Conservation (phyloP, 345 rosid genomes). For the Citrus sinensis region DNA sequence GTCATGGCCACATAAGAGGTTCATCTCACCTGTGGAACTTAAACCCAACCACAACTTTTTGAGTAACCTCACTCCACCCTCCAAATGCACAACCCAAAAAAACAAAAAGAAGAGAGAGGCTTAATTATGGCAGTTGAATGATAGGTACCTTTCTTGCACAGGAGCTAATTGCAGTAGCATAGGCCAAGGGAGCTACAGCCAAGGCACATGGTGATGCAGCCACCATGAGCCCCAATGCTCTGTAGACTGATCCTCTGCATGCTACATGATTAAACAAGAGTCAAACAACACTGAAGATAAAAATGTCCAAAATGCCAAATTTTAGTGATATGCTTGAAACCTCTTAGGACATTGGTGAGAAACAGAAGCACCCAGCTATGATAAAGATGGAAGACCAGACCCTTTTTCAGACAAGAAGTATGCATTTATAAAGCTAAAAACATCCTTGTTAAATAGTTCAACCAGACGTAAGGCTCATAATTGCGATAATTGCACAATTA, state of each 20-base stretch:
- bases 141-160: conserved; percentile 83
- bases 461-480: background rate
- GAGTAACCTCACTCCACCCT: too few species aligned
- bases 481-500: background rate
- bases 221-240: conserved; percentile 95
- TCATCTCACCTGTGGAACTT: background rate
- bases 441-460: conserved; percentile 1
- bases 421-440: background rate
- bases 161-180: conserved; percentile 93
- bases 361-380: conserved; percentile 5
- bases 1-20: conserved; percentile 6
- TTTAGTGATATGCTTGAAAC: background rate
- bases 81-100: too few species aligned
- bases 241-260: conserved; percentile 92
- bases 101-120: background rate
- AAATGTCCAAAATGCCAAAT: conserved; percentile 1
- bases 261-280: conserved; percentile 37
- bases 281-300: conserved; percentile 6
- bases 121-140: conserved; percentile 4
- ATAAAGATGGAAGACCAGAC: background rate
- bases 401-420: background rate
- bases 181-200: conserved; percentile 99
- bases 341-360: conserved; percentile 1
- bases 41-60: too few species aligned
- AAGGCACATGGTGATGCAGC: conserved; percentile 98